A percentile compares a stretch with the other conserved stretches of the same genome.
Evolutionary conservation across 148 eudicot species (phyloP).

Genomic region (Oxyria digyna): DNA sequence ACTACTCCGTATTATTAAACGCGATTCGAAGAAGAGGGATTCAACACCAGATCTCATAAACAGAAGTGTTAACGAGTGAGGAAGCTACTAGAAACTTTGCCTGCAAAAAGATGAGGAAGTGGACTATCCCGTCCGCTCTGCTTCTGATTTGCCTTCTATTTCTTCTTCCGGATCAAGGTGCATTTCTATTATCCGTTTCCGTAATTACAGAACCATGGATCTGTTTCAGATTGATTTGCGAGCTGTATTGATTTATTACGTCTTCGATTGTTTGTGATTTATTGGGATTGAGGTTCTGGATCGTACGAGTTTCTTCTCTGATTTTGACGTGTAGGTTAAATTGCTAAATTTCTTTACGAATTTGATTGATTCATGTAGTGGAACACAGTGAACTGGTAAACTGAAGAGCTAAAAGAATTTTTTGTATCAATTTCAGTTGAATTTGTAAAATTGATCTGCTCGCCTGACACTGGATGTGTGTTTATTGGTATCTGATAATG

Average conservation of each 20-base stretch:
- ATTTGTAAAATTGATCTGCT: not conserved
- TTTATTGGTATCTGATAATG: not conserved
- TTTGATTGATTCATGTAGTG: not conserved
- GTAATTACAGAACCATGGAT: not conserved
- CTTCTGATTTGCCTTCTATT: constrained; percentile 67
- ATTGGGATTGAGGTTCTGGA: not conserved
- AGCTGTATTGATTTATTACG: not conserved
- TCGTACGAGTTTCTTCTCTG: not conserved
- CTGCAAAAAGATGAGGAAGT: constrained; percentile 58
- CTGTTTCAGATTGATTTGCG: not conserved
- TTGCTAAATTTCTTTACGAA: not conserved
- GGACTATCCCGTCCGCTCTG: constrained; percentile 67
- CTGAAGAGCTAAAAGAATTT: not conserved
- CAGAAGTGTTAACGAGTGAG: constrained; percentile 1
- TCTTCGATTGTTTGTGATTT: not conserved
- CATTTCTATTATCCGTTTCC: not conserved
- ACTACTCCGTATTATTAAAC: not conserved
- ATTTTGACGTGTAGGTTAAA: not conserved
- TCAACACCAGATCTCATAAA: constrained; percentile 2
- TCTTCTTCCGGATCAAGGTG: constrained; percentile 91
- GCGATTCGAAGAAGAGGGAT: not conserved
- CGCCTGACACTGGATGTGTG: not conserved
- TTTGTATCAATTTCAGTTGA: not conserved
- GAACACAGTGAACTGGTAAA: not conserved
- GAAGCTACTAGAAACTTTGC: constrained; percentile 15